Conservation (phyloP, 331 rosid genomes). For the Dryas integrifolia region DNA sequence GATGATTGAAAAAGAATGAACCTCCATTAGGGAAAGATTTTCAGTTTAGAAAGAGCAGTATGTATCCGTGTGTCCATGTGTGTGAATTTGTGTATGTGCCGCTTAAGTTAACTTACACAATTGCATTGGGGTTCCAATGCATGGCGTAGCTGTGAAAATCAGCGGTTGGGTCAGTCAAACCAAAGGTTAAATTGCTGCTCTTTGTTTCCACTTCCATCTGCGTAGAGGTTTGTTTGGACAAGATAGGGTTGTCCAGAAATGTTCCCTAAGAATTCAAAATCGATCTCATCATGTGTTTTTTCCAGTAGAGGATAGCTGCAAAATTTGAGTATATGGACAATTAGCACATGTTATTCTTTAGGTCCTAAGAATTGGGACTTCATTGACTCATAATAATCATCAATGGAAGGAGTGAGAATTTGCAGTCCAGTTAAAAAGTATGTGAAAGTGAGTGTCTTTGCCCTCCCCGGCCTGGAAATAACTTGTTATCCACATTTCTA, state of each 20-base stretch:
- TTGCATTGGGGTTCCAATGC: conserved; percentile 72
- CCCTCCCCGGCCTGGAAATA: too few species aligned
- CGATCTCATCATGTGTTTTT: conserved; percentile 74
- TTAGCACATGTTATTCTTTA: not conserved
- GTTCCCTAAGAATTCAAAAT: conserved; percentile 86
- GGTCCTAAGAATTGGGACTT: not conserved
- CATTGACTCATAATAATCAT: not conserved
- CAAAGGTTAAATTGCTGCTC: conserved; percentile 87
- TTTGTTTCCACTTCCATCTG: conserved; percentile 67
- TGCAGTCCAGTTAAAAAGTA: not conserved
- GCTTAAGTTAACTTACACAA: conserved; percentile 53
- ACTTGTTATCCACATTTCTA: too few species aligned
- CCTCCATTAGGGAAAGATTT: not conserved
- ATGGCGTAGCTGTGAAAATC: conserved; percentile 85
- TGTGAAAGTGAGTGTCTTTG: not conserved
- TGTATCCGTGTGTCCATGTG: not conserved
- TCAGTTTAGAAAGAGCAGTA: not conserved
- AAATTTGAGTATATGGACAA: conserved; percentile 17
- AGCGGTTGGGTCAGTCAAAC: conserved; percentile 78
- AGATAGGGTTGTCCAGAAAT: conserved; percentile 76
- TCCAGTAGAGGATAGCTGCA: conserved; percentile 73
- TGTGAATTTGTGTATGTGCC: not conserved
- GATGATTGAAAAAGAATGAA: not conserved
- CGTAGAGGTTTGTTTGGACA: conserved; percentile 65
- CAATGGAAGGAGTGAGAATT: not conserved